These are phyloP conservation scores for Rhodotorula sp. DNA, from an alignment of 1,284 basidiomycete genomes.

Conservation along the genomic window DNA sequence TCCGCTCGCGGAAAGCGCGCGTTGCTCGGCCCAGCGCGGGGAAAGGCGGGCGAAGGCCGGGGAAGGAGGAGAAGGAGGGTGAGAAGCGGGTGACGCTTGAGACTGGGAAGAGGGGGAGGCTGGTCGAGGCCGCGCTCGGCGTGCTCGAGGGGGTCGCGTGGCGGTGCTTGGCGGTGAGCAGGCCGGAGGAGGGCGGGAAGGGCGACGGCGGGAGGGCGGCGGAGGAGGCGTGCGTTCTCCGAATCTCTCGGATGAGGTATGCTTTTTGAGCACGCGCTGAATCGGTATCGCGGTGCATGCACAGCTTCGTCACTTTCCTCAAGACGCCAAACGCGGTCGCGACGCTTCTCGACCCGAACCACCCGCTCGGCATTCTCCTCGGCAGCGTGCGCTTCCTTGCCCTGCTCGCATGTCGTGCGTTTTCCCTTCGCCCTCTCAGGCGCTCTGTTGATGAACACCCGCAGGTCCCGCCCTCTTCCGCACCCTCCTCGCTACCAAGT, in stretches of 20 bases:
- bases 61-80: not conserved
- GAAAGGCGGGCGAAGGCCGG: not conserved
- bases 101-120: not conserved
- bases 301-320: slow-evolving; percentile 24
- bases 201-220: not conserved
- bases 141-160: slow-evolving; percentile 33
- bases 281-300: not conserved
- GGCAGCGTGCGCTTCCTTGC: slow-evolving; percentile 12
- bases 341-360: slow-evolving; percentile 33
- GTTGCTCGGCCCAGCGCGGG: not conserved
- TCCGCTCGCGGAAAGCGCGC: slow-evolving; percentile 2
- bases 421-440: not conserved
- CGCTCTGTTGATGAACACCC: no score
- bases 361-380: slow-evolving; percentile 18
- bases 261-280: not conserved
- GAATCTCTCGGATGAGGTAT: no score
- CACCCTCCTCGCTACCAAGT: slow-evolving; percentile 20
- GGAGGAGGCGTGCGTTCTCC: slow-evolving; percentile 19
- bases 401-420: slow-evolving; percentile 16
- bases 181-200: not conserved
- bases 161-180: slow-evolving; percentile 6
- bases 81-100: slow-evolving; percentile 17
- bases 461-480: slow-evolving; percentile 30
- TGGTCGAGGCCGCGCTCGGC: slow-evolving; percentile 11
- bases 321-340: slow-evolving; percentile 9